A percentile compares a stretch with the other conserved stretches of the same genome.
Evolutionary conservation across 441 rosid species (phyloP).

Genomic region (Populus tomentosa): DNA sequence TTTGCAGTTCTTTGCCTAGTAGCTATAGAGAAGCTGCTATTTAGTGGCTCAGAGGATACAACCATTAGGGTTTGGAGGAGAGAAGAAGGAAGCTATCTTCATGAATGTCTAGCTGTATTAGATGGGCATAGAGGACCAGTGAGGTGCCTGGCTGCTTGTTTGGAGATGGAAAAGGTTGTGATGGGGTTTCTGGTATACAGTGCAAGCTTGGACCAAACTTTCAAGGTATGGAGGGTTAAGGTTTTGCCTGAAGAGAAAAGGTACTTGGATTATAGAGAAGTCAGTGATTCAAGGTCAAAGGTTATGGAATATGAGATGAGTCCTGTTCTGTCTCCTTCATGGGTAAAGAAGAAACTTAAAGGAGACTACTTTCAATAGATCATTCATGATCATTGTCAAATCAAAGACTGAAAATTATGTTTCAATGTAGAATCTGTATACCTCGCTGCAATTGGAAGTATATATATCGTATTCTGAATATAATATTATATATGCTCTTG

Average conservation of each 20-base stretch:
- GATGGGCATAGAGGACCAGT: conserved; percentile 60
- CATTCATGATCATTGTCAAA: background rate
- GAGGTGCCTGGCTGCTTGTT: conserved; percentile 39
- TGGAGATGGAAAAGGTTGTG: conserved; percentile 40
- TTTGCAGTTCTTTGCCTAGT: conserved; percentile 45
- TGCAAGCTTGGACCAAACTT: conserved; percentile 46
- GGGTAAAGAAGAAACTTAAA: conserved; percentile 49
- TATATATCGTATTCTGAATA: background rate
- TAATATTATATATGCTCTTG: too few relatives aligned
- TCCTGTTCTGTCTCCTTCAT: conserved; percentile 57
- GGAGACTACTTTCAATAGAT: conserved; percentile 26
- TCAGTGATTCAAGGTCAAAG: conserved; percentile 11
- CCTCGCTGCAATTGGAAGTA: background rate
- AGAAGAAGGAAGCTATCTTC: conserved; percentile 48
- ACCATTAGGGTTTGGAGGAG: conserved; percentile 62
- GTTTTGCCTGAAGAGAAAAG: conserved; percentile 35
- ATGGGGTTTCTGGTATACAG: conserved; percentile 48
- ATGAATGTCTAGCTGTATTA: conserved; percentile 46
- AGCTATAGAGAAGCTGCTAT: conserved; percentile 34
- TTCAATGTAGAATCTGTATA: background rate
- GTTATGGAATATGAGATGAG: conserved; percentile 36
- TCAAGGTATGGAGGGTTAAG: conserved; percentile 57
- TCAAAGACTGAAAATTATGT: background rate
- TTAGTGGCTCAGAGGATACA: conserved; percentile 57
- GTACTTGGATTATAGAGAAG: conserved; percentile 17